A percentile compares a stretch with the other conserved stretches of the same genome.
phyloP scores from a whole-genome alignment of 257 asterid species.

The Verbascum thapsus region DNA sequence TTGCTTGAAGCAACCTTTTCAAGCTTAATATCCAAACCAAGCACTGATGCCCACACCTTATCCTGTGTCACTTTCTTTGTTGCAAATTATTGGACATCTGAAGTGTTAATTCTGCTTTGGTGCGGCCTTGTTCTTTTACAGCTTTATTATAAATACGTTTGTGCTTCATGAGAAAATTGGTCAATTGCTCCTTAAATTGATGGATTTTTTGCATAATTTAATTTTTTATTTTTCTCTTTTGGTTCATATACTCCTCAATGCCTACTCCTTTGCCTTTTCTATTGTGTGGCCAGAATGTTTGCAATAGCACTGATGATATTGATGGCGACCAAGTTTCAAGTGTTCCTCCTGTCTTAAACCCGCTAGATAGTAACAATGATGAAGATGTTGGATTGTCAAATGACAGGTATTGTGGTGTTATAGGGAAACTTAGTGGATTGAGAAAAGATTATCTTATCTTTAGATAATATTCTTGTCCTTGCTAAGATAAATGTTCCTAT shows the following conservation, averaged over 20 bases:
- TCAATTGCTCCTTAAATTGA: slow-evolving; percentile 20
- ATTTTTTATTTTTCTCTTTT: slow-evolving; percentile 25
- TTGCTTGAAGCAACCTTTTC: not conserved
- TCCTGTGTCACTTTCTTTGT: not conserved
- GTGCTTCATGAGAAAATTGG: slow-evolving; percentile 19
- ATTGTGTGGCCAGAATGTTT: slow-evolving; percentile 48
- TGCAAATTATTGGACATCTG: not conserved
- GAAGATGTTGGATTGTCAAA: slow-evolving; percentile 35
- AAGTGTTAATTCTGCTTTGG: slow-evolving; percentile 18
- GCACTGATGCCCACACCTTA: not conserved
- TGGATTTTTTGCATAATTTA: slow-evolving; percentile 4
- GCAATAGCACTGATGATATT: slow-evolving; percentile 56
- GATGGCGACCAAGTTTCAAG: slow-evolving; percentile 54
- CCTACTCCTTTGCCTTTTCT: too few species aligned
- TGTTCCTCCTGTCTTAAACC: slow-evolving; percentile 35
- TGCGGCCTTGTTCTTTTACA: slow-evolving; percentile 1
- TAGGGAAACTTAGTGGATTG: not conserved
- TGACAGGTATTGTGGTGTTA: slow-evolving; percentile 48
- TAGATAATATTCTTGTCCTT: slow-evolving; percentile 13
- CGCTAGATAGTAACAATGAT: slow-evolving; percentile 34
- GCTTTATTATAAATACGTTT: not conserved
- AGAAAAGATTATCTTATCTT: slow-evolving; percentile 9
- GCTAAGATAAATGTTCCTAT: slow-evolving; percentile 3
- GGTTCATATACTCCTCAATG: slow-evolving; percentile 20
- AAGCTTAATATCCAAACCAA: slow-evolving; percentile 22